phyloP scores from a whole-genome alignment of 192 early-diverging fungal species.

The Rhizophagus prolifer region DNA sequence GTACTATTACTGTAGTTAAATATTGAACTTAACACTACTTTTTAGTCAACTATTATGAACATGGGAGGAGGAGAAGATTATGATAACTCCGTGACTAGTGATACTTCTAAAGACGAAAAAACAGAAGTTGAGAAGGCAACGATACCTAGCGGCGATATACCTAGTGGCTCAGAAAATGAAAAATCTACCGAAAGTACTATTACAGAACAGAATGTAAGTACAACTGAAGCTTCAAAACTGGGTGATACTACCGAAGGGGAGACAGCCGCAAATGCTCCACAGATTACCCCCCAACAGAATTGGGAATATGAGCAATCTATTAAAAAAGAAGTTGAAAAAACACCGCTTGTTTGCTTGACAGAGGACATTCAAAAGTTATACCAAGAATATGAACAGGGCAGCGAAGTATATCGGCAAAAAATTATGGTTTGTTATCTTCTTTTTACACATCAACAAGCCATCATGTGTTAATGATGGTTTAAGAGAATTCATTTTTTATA shows the following conservation, averaged over 20 bases:
- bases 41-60: neutral
- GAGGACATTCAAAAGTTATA: slow-evolving; percentile 46
- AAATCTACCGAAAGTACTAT: neutral
- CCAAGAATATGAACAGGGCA: slow-evolving; percentile 53
- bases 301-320: slow-evolving; percentile 48
- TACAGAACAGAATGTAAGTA: neutral
- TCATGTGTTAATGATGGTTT: neutral
- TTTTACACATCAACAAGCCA: slow-evolving; percentile 13
- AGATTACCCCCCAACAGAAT: slow-evolving; percentile 36
- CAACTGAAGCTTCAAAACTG: neutral
- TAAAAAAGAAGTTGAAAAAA: slow-evolving; percentile 56
- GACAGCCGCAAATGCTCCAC: neutral
- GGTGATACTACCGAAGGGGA: neutral
- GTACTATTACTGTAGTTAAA: too few relatives aligned
- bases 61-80: neutral
- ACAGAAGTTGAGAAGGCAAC: neutral
- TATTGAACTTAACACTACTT: too few relatives aligned
- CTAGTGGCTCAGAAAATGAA: neutral
- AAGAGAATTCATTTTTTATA: neutral
- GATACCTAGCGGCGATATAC: too few relatives aligned
- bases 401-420: slow-evolving; percentile 49
- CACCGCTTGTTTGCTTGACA: slow-evolving; percentile 53
- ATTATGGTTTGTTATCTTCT: slow-evolving; percentile 42
- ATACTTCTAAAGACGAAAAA: neutral
- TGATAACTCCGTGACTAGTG: neutral